phyloP scores from a whole-genome alignment of 2,329 filamentous ascomycete genomes.

The Lachnellula arida region DNA sequence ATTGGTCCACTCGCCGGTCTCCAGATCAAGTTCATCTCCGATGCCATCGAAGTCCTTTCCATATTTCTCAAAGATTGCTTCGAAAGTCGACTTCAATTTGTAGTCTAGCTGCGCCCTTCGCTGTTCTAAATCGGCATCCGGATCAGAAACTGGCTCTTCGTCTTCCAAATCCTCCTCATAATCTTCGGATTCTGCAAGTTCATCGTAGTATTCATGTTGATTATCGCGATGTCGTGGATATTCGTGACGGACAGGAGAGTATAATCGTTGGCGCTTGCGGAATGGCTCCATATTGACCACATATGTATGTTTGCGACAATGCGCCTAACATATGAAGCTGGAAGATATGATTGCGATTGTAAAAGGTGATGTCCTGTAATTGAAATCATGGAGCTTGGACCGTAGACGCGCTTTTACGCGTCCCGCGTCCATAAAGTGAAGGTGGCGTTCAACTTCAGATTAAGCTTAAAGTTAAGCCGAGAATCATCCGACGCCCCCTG shows the following conservation, averaged over 20 bases:
- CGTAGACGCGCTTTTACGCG: not conserved
- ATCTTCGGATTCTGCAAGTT: constrained; percentile 1
- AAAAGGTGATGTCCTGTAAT: not conserved
- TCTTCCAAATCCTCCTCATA: constrained; percentile 11
- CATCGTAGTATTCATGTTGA: constrained; percentile 17
- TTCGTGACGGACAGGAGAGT: constrained; percentile 30
- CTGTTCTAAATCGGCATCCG: constrained; percentile 53
- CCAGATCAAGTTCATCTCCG: constrained; percentile 85
- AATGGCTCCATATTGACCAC: constrained; percentile 49
- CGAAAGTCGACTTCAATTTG: constrained; percentile 77
- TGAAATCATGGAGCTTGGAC: no score
- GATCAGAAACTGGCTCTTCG: constrained; percentile 37
- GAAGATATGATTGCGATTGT: not conserved
- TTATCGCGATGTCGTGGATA: constrained; percentile 16
- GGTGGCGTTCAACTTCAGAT: no score
- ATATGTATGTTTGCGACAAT: constrained; percentile 1
- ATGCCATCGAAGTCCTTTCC: constrained; percentile 74
- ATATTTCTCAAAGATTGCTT: constrained; percentile 87
- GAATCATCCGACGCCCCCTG: no score
- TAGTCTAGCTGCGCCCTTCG: constrained; percentile 63
- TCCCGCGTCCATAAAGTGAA: not conserved
- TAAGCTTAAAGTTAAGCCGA: no score
- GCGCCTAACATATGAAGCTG: not conserved
- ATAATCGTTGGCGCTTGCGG: constrained; percentile 56
- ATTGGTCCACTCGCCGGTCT: constrained; percentile 75